phyloP scores from a whole-genome alignment of 768 basidiomycete species.

The Kwoniella mangroviensis region DNA sequence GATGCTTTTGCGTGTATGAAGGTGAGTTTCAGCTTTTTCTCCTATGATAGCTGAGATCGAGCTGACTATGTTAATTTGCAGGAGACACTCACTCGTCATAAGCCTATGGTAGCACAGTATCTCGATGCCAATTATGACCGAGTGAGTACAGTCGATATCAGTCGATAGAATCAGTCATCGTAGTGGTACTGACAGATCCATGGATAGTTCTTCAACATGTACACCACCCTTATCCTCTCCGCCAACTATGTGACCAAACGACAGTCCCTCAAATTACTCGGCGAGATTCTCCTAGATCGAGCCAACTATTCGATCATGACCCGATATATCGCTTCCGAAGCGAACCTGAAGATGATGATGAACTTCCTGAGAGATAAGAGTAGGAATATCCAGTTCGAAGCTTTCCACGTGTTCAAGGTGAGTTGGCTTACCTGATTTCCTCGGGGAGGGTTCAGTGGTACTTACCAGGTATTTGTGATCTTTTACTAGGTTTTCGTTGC shows the following conservation, averaged over 20 bases:
- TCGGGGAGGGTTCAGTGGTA: not conserved
- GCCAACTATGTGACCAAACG: conserved; percentile 99
- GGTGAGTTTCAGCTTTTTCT: conserved; percentile 41
- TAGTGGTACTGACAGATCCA: not conserved
- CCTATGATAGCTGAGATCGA: not conserved
- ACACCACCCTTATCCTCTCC: conserved; percentile 88
- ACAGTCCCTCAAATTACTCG: conserved; percentile 95
- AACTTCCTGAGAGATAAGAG: conserved; percentile 96
- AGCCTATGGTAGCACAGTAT: conserved; percentile 96
- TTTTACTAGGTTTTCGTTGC: conserved; percentile 87
- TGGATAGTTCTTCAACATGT: conserved; percentile 88
- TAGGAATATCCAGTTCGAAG: conserved; percentile 99
- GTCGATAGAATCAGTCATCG: not conserved
- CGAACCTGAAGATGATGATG: conserved; percentile 99
- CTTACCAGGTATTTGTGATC: not conserved
- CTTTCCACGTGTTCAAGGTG: conserved; percentile 99
- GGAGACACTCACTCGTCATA: conserved; percentile 95
- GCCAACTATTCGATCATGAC: conserved; percentile 99
- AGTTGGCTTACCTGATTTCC: conserved; percentile 37
- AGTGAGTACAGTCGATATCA: conserved; percentile 61
- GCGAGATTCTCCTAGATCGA: conserved; percentile 95
- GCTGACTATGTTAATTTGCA: conserved; percentile 29
- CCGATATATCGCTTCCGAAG: conserved; percentile 89
- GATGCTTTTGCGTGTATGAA: conserved; percentile 98
- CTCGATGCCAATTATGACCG: conserved; percentile 96